Base-by-base conservation (phyloP, 352 stramenopile species). In the Globisporangium solare region DNA sequence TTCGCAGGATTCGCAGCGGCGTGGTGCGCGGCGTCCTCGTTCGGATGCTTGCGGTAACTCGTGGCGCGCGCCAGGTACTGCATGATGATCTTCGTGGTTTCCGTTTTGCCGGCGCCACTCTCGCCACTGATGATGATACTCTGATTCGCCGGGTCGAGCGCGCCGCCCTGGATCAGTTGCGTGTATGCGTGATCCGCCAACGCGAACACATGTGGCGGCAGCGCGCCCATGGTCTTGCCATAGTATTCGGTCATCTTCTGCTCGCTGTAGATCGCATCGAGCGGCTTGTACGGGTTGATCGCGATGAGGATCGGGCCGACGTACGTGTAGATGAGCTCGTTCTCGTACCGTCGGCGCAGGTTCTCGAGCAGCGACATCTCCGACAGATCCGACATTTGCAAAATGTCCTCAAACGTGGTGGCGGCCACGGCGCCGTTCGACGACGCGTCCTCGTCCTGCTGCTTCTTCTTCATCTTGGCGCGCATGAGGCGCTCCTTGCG, bases 241-340 rank as follows among this genome's bases (percentile, higher is more conserved):
- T 93, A 95, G 68, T 97, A 97, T 53, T 88, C 76, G 21, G 83
- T 90, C 86, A 96, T 97, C 51, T 86, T 74, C 12, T 55, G 56
- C 46, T 94, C 81, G 41, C 66, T 83, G 60, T 95, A 96, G 46
- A 75, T 56, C 18, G 56, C 58, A 50, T 82, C 74, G 10, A 96
- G 70, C 45, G 71, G 66, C 65, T 94, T 90, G 74, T 96, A 97
- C 61, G 89, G 89, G 70, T 97, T 97, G 62, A 97, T 95, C 49
- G 84, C 88, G 49, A 97, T 93, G 49, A 97, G 55, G 57, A 97
- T 96, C 31, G 83, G 76, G 0, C 89, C 89, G 13, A 97, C 89
- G 63, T 94, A 96, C 58, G 94, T 98, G 75, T 98, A 98, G 63
- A 98, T 98, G 51, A 88, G 59, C 64, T 97, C 85, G 50, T 94